phyloP scores from a whole-genome alignment of 2,329 filamentous ascomycete species.

The Bimuria novae-zelandiae region DNA sequence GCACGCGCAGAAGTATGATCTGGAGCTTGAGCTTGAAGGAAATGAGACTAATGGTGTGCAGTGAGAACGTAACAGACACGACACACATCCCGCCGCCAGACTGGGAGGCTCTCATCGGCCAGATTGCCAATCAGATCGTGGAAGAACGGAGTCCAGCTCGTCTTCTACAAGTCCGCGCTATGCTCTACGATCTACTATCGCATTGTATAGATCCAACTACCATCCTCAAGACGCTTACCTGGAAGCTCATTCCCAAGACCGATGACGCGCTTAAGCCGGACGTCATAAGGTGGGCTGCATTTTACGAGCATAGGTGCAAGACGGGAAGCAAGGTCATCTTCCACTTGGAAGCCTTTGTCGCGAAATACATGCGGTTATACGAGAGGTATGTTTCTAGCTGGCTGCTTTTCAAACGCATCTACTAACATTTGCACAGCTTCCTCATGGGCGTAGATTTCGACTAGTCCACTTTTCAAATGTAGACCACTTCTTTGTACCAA shows the following conservation, averaged over 20 bases:
- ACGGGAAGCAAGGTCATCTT: slow-evolving; percentile 95
- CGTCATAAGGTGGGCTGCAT: slow-evolving; percentile 93
- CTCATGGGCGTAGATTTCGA: slow-evolving; percentile 72
- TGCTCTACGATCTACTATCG: slow-evolving; percentile 95
- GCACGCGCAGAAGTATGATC: slow-evolving; percentile 88
- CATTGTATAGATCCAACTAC: slow-evolving; percentile 96
- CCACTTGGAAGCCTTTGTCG: slow-evolving; percentile 96
- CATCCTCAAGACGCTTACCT: slow-evolving; percentile 91
- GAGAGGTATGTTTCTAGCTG: slow-evolving; percentile 69
- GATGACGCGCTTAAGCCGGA: slow-evolving; percentile 90
- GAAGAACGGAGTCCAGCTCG: slow-evolving; percentile 88
- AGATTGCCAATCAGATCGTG: slow-evolving; percentile 92
- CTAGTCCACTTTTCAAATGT: slow-evolving; percentile 9
- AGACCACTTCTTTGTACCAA: not conserved
- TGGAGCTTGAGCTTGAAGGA: not conserved
- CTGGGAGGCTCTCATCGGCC: slow-evolving; percentile 89
- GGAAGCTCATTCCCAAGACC: slow-evolving; percentile 84
- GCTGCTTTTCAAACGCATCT: not conserved
- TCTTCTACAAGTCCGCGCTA: slow-evolving; percentile 84
- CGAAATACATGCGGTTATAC: slow-evolving; percentile 95
- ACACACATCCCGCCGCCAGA: slow-evolving; percentile 93
- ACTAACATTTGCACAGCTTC: slow-evolving; percentile 42
- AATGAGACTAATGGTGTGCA: slow-evolving; percentile 46
- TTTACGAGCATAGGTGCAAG: slow-evolving; percentile 94
- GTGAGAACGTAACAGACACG: slow-evolving; percentile 85